Evolutionary conservation across 1,139 yeast genomes (phyloP), one percentile per base, ranked within the genome.

Genomic region (Blastobotrys proliferans): DNA sequence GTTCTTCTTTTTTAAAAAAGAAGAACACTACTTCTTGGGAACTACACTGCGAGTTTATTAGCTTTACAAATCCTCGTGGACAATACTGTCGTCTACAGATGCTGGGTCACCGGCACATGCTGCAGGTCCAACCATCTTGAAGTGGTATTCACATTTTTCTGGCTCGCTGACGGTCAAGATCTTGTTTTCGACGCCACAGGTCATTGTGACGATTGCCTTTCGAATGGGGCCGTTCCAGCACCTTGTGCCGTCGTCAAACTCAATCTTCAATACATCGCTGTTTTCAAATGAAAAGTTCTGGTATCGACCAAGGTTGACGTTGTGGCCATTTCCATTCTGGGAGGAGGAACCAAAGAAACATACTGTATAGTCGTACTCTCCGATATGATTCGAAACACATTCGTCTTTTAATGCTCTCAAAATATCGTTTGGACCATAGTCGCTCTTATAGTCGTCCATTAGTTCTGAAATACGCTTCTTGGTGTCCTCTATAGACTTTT

Each of bases 141-240:
- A 72, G 40, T 64, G 63, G 60, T 92, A 92, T 51, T 76, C 81
- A 66, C 99, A 92, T 60, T 83, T 85, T 53, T 90, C 94, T 1
- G 94, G 92, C 64, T 94, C 99, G 35, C 81, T 70, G 4, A 90
- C 95, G 2, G 79, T 64, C 22, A 79, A 44, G 24, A 94, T 67
- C 47, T 73, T 70, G 35, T 75, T 68, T 2, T 68, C 66, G 3
- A 67, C 60, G 1, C 95, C 95, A 64, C 99, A 94, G 17, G 69
- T 68, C 47, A 92, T 61, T 21, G 72, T 70, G 2, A 86, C 80
- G 9, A 64, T 66, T 0, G 88, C 90, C 27, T 82, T 74, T 60
- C 99, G 76, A 22, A 69, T 63, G 2, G 97, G 97, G 0, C 98
- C 98, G 60, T 88, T 86, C 97, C 98, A 92, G 63, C 99, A 94